Evolutionary conservation across 2,329 filamentous ascomycete species (phyloP).

Genomic region (Pyricularia grisea): DNA sequence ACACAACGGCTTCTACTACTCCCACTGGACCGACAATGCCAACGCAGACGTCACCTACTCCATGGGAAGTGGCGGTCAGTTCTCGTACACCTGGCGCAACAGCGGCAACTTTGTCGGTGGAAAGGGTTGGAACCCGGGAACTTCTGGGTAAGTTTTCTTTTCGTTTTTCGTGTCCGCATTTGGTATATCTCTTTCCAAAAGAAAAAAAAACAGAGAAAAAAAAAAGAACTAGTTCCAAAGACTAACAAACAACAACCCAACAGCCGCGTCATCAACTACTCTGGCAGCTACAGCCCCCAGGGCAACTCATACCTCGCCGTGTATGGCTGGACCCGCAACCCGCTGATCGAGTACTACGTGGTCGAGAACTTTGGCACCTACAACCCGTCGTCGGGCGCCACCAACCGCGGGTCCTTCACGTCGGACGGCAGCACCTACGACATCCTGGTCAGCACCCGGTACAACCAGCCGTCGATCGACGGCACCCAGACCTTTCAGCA

Average conservation of each 20-base stretch:
- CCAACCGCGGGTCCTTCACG: conserved; percentile 19
- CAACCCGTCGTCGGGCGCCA: conserved; percentile 19
- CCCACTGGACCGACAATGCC: conserved; percentile 26
- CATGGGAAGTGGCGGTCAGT: conserved; percentile 29
- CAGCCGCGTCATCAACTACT: conserved; percentile 28
- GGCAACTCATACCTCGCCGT: conserved; percentile 30
- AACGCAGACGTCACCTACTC: conserved; percentile 28
- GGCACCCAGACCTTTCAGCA: conserved; percentile 39
- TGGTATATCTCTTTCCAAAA: not conserved
- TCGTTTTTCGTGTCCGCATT: not conserved
- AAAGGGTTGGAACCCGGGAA: conserved; percentile 1
- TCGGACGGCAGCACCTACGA: conserved; percentile 24
- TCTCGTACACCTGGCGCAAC: conserved; percentile 31
- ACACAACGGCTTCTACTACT: conserved; percentile 33
- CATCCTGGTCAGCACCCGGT: conserved; percentile 23
- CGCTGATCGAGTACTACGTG: conserved; percentile 28
- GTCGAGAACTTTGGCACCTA: conserved; percentile 22
- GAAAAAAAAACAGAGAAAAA: not conserved
- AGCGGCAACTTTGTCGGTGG: conserved; percentile 28
- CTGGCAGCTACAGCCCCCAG: conserved; percentile 32
- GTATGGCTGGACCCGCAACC: conserved; percentile 27
- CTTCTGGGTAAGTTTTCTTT: not conserved
- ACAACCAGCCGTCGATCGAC: conserved; percentile 34
- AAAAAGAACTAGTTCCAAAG: not conserved
- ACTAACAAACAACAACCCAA: not conserved